Percentiles rank a stretch among this genome's conserved stretches.
Evolutionary conservation across 495 filamentous ascomycete genomes (phyloP).

Genomic region (Paragyromitra xinjiangensis): DNA sequence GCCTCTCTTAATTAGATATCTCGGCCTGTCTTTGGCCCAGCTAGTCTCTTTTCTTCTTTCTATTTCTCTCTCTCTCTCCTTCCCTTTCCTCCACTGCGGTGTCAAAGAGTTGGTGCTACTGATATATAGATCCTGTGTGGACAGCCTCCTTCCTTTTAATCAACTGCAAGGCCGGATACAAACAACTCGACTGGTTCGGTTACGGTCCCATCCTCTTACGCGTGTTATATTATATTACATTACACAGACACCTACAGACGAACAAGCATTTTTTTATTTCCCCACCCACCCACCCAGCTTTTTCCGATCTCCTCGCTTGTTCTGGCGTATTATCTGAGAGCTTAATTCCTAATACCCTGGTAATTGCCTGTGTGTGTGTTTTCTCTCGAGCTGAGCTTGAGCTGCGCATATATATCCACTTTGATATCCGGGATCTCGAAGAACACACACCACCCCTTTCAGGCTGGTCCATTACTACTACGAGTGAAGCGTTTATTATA

Average conservation of each 20-base stretch:
- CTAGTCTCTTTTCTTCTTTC: background rate
- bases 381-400: background rate
- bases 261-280: background rate
- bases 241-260: background rate
- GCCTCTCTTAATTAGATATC: conserved; percentile 14
- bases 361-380: background rate
- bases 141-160: conserved; percentile 24
- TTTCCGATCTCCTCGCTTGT: conserved; percentile 19
- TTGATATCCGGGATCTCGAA: conserved; percentile 23
- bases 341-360: conserved; percentile 11
- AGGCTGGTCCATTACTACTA: conserved; percentile 14
- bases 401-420: background rate
- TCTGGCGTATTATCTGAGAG: background rate
- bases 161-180: background rate
- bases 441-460: background rate
- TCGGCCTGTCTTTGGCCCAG: background rate
- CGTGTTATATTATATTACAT: background rate
- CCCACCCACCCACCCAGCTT: background rate
- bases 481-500: conserved; percentile 8
- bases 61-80: no score
- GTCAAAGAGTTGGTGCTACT: conserved; percentile 11
- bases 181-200: conserved; percentile 31
- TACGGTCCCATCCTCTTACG: conserved; percentile 2
- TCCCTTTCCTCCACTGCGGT: background rate
- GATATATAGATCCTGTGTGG: conserved; percentile 21